phyloP scores from a whole-genome alignment of 129 eudicot genomes.

The Arctium lappa region DNA sequence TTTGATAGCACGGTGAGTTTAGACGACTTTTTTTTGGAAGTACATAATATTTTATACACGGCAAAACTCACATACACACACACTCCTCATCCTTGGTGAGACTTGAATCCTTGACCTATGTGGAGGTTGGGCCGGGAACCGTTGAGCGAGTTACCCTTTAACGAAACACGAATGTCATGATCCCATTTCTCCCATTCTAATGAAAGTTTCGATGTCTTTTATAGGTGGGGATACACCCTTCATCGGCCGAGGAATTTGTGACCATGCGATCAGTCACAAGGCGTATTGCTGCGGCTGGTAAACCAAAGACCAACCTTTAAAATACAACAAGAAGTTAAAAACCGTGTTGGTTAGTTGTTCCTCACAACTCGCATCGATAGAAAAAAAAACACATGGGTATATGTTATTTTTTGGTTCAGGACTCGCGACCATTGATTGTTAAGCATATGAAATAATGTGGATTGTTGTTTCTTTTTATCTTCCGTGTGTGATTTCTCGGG shows the following conservation, averaged over 20 bases:
- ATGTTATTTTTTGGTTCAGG: constrained; percentile 6
- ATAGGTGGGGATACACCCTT: constrained; percentile 97
- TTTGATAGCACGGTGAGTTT: constrained; percentile 89
- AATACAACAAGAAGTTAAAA: constrained; percentile 2
- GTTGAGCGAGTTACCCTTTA: background rate
- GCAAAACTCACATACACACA: background rate
- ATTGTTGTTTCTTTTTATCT: background rate
- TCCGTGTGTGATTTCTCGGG: background rate
- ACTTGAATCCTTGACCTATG: background rate
- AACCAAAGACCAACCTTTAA: constrained; percentile 73
- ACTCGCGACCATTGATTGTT: background rate
- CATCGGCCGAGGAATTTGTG: constrained; percentile 93
- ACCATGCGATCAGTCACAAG: constrained; percentile 86
- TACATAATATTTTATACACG: background rate
- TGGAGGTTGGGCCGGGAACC: background rate
- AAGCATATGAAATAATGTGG: constrained; percentile 14
- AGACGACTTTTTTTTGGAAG: background rate
- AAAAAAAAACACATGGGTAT: constrained; percentile 1
- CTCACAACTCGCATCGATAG: background rate
- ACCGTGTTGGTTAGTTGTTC: constrained; percentile 2
- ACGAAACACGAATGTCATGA: background rate
- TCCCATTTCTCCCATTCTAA: background rate
- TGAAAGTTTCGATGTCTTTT: background rate
- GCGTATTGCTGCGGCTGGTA: constrained; percentile 53
- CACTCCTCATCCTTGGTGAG: background rate